Conservation (phyloP, 106 monocot species). For the Dioscorea alata region DNA sequence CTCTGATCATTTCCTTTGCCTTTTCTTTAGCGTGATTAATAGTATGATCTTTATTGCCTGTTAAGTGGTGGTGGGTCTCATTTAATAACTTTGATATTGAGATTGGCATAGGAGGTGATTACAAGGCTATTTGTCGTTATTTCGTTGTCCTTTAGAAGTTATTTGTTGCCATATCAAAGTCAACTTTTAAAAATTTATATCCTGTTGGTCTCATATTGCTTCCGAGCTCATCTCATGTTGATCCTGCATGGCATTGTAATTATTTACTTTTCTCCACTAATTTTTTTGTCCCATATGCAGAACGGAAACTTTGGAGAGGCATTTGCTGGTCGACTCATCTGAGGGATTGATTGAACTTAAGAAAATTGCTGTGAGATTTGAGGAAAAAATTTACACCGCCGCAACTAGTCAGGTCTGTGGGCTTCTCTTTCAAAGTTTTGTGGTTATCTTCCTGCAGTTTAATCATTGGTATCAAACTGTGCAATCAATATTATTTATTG, state of each 20-base stretch:
- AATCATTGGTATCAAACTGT: background rate
- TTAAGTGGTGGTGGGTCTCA: no score
- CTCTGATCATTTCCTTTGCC: background rate
- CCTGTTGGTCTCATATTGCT: background rate
- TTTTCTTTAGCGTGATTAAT: background rate
- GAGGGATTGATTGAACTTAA: slow-evolving; percentile 63
- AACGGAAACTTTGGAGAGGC: slow-evolving; percentile 80
- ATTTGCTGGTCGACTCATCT: slow-evolving; percentile 51
- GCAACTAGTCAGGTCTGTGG: slow-evolving; percentile 57
- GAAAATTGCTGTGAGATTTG: slow-evolving; percentile 75
- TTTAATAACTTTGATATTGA: no score
- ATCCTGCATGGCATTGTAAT: background rate
- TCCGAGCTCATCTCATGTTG: background rate
- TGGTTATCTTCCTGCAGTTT: background rate
- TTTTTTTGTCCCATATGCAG: slow-evolving; percentile 21
- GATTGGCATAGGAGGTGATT: no score
- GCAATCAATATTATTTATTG: background rate
- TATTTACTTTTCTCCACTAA: background rate
- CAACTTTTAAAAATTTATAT: no score
- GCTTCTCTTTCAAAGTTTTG: background rate
- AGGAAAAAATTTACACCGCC: slow-evolving; percentile 78
- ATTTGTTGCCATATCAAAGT: background rate
- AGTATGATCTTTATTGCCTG: no score
- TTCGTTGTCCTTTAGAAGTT: background rate
- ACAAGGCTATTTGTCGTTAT: background rate